These are phyloP conservation scores for Darksidea phi DNA, from an alignment of 495 filamentous ascomycete genomes.

Conservation along the genomic window DNA sequence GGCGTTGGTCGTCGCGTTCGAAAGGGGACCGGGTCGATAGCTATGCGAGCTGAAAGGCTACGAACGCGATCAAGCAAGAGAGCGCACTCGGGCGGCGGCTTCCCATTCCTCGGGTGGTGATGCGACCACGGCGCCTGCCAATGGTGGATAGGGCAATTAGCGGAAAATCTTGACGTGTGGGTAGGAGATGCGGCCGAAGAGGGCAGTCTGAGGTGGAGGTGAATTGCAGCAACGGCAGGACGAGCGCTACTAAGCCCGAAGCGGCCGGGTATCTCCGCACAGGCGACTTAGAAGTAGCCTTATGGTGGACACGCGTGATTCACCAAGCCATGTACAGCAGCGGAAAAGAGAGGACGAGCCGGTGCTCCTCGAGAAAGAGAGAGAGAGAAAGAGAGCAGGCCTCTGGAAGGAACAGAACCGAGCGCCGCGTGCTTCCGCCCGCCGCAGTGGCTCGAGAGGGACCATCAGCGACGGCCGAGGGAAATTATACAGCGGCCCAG, in stretches of 20 bases:
- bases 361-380: not conserved
- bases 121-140: not conserved
- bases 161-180: not conserved
- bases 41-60: not conserved
- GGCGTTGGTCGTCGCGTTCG: not conserved
- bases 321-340: no score
- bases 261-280: not conserved
- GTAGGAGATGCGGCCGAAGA: not conserved
- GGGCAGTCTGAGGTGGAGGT: slow-evolving; percentile 1
- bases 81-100: slow-evolving; percentile 5
- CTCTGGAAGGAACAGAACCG: not conserved
- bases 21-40: not conserved
- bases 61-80: not conserved
- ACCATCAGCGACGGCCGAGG: no score
- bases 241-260: not conserved
- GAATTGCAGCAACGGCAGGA: not conserved
- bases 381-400: not conserved
- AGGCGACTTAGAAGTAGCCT: not conserved
- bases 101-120: slow-evolving; percentile 19
- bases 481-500: no score
- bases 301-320: not conserved
- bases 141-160: no score
- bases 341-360: slow-evolving; percentile 28
- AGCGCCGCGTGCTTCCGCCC: slow-evolving; percentile 1
- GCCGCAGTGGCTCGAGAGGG: not conserved